Conservation (phyloP, 345 rosid genomes). For the Lepidium aucheri region DNA sequence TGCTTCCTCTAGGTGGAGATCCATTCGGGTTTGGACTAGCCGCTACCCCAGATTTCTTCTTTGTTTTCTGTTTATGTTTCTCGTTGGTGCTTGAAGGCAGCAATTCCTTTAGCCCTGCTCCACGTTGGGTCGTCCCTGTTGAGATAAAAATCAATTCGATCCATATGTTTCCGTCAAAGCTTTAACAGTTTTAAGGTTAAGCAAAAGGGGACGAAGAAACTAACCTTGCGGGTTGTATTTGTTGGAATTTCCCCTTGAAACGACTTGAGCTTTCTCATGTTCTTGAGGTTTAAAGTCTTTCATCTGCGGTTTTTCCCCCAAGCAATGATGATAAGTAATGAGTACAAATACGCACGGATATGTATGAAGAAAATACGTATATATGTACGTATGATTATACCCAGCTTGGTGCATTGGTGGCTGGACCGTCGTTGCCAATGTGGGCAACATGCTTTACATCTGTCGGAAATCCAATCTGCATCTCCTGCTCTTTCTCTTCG, state of each 20-base stretch:
- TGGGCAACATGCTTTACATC: constrained; percentile 99
- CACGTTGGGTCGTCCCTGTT: constrained; percentile 14
- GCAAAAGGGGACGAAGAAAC: background rate
- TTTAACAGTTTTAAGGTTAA: background rate
- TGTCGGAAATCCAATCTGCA: constrained; percentile 83
- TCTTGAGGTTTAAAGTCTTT: constrained; percentile 27
- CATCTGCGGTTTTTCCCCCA: constrained; percentile 9
- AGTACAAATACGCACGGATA: background rate
- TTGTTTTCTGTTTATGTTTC: constrained; percentile 21
- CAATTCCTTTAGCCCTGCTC: constrained; percentile 18
- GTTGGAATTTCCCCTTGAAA: constrained; percentile 27
- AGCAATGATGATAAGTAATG: background rate
- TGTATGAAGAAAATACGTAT: background rate
- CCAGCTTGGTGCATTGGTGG: constrained; percentile 51
- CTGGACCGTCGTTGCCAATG: constrained; percentile 76
- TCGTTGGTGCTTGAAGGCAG: constrained; percentile 14
- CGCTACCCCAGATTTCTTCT: background rate
- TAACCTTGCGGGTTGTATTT: constrained; percentile 26
- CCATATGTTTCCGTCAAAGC: background rate
- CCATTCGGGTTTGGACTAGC: background rate
- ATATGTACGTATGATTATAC: constrained; percentile 20
- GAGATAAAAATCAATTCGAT: background rate
- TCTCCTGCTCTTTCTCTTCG: constrained; percentile 70
- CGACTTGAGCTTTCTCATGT: constrained; percentile 19
- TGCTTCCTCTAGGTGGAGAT: constrained; percentile 18